These are phyloP conservation scores for Tetrastigma voinierianum DNA, from an alignment of 164 flowering plant genomes.

Conservation along the genomic window DNA sequence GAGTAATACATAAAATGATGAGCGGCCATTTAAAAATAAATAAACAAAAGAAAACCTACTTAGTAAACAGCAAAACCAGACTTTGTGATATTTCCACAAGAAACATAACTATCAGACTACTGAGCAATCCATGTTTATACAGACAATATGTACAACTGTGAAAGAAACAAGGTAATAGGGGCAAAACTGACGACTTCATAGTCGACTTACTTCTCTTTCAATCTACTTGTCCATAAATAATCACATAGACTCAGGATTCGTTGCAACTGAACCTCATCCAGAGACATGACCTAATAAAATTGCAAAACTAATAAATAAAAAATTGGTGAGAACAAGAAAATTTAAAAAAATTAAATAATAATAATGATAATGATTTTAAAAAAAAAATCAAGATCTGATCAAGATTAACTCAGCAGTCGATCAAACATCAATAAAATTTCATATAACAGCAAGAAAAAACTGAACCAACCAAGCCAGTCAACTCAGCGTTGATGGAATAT, in stretches of 20 bases:
- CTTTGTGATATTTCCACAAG: background rate
- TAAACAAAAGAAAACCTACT: too few species aligned
- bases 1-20: too few species aligned
- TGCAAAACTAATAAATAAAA: background rate
- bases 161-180: background rate
- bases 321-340: background rate
- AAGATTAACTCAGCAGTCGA: too few species aligned
- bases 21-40: too few species aligned
- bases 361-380: too few species aligned
- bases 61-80: background rate
- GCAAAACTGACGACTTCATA: background rate
- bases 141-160: background rate
- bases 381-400: too few species aligned
- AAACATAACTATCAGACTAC: background rate
- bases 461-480: conserved; percentile 56
- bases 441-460: background rate
- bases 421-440: too few species aligned
- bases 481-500: conserved; percentile 57
- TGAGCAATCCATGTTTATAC: background rate
- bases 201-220: conserved; percentile 74
- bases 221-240: conserved; percentile 44
- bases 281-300: conserved; percentile 43
- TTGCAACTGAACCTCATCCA: conserved; percentile 71
- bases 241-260: conserved; percentile 62
- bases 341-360: background rate